Base-by-base conservation (phyloP, 176 grass and related monocot species). In the Neostapfia colusana region DNA sequence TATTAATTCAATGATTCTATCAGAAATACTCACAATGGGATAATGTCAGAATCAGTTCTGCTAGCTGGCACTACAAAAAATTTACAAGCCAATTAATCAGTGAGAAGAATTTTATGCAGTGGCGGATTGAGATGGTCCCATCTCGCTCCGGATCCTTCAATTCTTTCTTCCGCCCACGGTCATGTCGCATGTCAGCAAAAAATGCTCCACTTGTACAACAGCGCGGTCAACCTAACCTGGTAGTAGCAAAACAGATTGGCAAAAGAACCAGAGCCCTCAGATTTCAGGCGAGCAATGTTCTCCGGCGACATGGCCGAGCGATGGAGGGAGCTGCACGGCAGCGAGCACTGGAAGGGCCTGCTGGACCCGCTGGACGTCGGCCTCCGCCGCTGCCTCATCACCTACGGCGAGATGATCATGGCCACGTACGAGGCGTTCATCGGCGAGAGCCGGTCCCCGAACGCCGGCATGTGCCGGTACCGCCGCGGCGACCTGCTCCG, bases 271-370 rank as follows among this genome's bases (percentile, higher is more conserved):
- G 21, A 59, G 28, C 17, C 17, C 49, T 24, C 37, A 25, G 70
- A 57, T 25, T 4, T 55, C 59, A 63, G 67, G 10, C n/a, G 23
- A 58, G 12, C 39, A 2, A 73, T 84, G 64, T 65, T 63, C 69
- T 46, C 86, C 70, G 45, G 70, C 65, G 56, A 84, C 70, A 90
- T 93, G 75, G 79, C 70, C 49, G 31, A 25, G 63, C 67, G 70
- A 39, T 93, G 90, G 90, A 84, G 42, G 83, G 81, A 93, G 83
- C 88, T 97, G 26, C 85, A 93, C 67, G 90, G 93, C 63, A 79
- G 81, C 79, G 75, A 65, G 37, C 58, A 74, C 63, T 97, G 93
- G 90, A 80, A 87, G 49, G 65, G 84, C 74, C 83, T 89, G 57
- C 75, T 97, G 16, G 60, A 84, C 45, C 93, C 90, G 4, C 80